Conservation (phyloP, 2,329 filamentous ascomycete genomes). For the Penicillium vulpinum region DNA sequence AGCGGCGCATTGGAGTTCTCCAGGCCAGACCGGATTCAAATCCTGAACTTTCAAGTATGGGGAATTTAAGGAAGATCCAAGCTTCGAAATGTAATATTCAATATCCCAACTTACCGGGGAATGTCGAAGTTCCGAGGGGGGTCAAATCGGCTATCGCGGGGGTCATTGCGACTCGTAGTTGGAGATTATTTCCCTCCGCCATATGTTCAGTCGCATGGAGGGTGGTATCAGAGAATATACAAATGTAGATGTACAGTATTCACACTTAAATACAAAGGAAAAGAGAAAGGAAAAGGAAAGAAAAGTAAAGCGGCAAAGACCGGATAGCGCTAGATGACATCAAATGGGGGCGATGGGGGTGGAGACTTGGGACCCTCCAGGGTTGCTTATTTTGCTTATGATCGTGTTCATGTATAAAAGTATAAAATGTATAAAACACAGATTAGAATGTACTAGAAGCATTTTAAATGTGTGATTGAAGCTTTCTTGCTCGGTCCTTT, state of each 20-base stretch:
- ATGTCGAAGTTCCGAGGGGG: slow-evolving; percentile 21
- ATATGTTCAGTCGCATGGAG: slow-evolving; percentile 32
- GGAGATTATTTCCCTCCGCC: slow-evolving; percentile 35
- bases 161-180: slow-evolving; percentile 27
- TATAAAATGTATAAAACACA: not conserved
- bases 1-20: not conserved
- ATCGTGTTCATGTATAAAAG: not conserved
- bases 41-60: no score
- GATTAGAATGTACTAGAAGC: no score
- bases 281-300: not conserved
- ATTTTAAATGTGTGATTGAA: slow-evolving; percentile 41
- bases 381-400: not conserved
- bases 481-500: slow-evolving; percentile 70
- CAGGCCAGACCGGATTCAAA: slow-evolving; percentile 6
- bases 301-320: slow-evolving; percentile 20
- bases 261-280: not conserved
- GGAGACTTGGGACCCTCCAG: slow-evolving; percentile 4
- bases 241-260: not conserved
- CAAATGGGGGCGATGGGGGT: slow-evolving; percentile 19
- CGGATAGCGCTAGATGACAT: slow-evolving; percentile 31
- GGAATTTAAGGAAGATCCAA: no score
- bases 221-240: not conserved
- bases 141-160: slow-evolving; percentile 21
- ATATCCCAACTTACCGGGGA: slow-evolving; percentile 28
- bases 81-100: not conserved